These are phyloP conservation scores for Discostella pseudostelligera DNA, from an alignment of 108 stramenopile genomes.

Conservation along the genomic window DNA sequence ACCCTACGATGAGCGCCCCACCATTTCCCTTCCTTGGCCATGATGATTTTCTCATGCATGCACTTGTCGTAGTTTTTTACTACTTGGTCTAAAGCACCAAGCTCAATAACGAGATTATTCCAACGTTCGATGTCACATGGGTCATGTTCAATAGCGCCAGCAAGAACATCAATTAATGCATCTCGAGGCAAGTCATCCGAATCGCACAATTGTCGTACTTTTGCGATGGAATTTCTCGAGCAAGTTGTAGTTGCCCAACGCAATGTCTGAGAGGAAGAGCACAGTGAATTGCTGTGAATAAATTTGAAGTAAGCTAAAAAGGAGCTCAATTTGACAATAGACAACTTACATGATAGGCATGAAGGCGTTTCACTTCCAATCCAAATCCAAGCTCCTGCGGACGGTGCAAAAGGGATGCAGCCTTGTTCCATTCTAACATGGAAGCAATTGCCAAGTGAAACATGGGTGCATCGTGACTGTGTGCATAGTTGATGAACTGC, in stretches of 20 bases:
- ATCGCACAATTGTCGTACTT: slow-evolving; percentile 24
- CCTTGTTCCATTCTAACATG: slow-evolving; percentile 42
- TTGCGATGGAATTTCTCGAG: slow-evolving; percentile 21
- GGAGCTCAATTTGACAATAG: neutral
- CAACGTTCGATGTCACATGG: slow-evolving; percentile 20
- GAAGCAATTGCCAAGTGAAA: slow-evolving; percentile 39
- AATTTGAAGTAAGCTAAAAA: neutral
- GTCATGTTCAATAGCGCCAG: slow-evolving; percentile 21
- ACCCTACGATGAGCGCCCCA: slow-evolving; percentile 1
- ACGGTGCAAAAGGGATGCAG: slow-evolving; percentile 21
- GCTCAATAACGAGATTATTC: slow-evolving; percentile 14
- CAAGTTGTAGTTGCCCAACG: slow-evolving; percentile 26
- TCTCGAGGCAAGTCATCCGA: slow-evolving; percentile 21
- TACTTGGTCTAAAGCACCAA: slow-evolving; percentile 9
- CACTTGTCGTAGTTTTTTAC: too few relatives aligned
- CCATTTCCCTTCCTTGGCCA: slow-evolving; percentile 5
- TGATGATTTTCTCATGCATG: neutral
- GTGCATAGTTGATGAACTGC: slow-evolving; percentile 28
- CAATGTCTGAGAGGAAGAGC: slow-evolving; percentile 13
- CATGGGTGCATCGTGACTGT: slow-evolving; percentile 26
- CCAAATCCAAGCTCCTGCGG: slow-evolving; percentile 8
- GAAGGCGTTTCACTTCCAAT: slow-evolving; percentile 24
- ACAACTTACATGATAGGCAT: slow-evolving; percentile 35
- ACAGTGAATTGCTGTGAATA: neutral
- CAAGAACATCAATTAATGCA: slow-evolving; percentile 31